A percentile compares a stretch with the other conserved stretches of the same genome.
phyloP scores from a whole-genome alignment of 2,329 filamentous ascomycete genomes.

The Fusarium azukiicola region DNA sequence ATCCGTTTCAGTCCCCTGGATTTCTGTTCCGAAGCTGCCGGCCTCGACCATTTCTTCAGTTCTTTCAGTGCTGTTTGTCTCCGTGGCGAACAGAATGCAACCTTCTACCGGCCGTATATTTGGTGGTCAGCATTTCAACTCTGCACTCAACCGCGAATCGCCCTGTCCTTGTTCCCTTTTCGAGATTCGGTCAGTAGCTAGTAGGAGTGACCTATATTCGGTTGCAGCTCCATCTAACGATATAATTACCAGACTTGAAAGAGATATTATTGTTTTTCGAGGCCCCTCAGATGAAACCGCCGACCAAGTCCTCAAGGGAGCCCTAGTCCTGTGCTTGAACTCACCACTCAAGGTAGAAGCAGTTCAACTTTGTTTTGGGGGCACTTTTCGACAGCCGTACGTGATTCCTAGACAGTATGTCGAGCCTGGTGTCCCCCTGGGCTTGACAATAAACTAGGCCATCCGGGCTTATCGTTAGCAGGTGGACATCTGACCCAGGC shows the following conservation, averaged over 20 bases:
- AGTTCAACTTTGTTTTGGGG: constrained; percentile 84
- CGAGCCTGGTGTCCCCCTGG: background rate
- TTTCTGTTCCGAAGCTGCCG: constrained; percentile 13
- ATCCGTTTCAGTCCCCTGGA: background rate
- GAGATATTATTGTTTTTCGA: constrained; percentile 88
- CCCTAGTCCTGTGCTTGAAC: constrained; percentile 86
- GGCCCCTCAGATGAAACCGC: constrained; percentile 87
- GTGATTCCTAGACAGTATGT: constrained; percentile 55
- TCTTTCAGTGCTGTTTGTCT: background rate
- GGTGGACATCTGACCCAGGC: constrained; percentile 74
- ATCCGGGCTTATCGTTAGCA: constrained; percentile 46
- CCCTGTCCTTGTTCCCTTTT: constrained; percentile 58
- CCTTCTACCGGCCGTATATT: background rate
- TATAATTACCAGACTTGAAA: constrained; percentile 79
- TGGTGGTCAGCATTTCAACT: constrained; percentile 3
- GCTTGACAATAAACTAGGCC: background rate
- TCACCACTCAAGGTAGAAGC: constrained; percentile 85
- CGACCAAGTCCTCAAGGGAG: constrained; percentile 86
- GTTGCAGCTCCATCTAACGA: constrained; percentile 8
- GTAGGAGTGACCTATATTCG: background rate
- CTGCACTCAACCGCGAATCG: constrained; percentile 12
- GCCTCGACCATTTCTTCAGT: background rate
- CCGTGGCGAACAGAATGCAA: constrained; percentile 27
- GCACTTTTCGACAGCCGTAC: constrained; percentile 83
- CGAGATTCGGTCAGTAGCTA: constrained; percentile 72